A percentile compares a stretch with the other conserved stretches of the same genome.
phyloP scores from a whole-genome alignment of 2,329 filamentous ascomycete genomes.

The Fusarium zealandicum region DNA sequence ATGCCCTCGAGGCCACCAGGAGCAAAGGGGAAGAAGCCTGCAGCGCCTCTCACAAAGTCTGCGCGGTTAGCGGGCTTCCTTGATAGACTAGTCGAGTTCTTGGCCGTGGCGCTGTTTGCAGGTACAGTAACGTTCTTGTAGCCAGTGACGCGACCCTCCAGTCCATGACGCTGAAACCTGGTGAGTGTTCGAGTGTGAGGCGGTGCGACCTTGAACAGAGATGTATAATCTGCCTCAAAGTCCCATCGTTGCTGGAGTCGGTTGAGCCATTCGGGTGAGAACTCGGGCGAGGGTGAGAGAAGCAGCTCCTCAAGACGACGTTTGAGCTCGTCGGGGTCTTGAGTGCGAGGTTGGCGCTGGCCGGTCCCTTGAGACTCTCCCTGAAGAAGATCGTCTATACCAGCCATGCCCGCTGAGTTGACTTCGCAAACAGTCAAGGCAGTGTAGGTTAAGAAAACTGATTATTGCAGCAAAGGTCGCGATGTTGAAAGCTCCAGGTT shows the following conservation, averaged over 20 bases:
- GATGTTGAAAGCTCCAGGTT: constrained; percentile 31
- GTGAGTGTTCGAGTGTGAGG: constrained; percentile 96
- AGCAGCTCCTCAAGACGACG: constrained; percentile 77
- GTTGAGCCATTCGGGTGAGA: constrained; percentile 88
- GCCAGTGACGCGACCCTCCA: constrained; percentile 90
- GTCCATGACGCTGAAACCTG: constrained; percentile 86
- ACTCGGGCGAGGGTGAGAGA: constrained; percentile 78
- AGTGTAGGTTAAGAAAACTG: constrained; percentile 3
- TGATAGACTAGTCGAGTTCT: constrained; percentile 89
- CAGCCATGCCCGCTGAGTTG: constrained; percentile 40
- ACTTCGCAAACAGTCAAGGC: constrained; percentile 1
- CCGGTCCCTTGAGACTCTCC: constrained; percentile 18
- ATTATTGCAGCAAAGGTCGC: constrained; percentile 3
- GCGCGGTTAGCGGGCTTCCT: constrained; percentile 86
- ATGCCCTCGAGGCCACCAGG: constrained; percentile 89
- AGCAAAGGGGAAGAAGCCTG: constrained; percentile 93
- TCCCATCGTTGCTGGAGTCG: constrained; percentile 91
- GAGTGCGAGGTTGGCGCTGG: constrained; percentile 31
- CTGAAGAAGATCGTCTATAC: constrained; percentile 48
- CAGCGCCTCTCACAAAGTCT: constrained; percentile 91
- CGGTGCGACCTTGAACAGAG: constrained; percentile 85
- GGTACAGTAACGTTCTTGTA: constrained; percentile 95
- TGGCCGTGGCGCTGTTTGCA: constrained; percentile 86
- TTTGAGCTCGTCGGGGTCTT: constrained; percentile 70
- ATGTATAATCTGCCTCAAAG: constrained; percentile 77